Evolutionary conservation across 495 filamentous ascomycete genomes (phyloP).

Genomic region (Hyaloscypha bicolor): DNA sequence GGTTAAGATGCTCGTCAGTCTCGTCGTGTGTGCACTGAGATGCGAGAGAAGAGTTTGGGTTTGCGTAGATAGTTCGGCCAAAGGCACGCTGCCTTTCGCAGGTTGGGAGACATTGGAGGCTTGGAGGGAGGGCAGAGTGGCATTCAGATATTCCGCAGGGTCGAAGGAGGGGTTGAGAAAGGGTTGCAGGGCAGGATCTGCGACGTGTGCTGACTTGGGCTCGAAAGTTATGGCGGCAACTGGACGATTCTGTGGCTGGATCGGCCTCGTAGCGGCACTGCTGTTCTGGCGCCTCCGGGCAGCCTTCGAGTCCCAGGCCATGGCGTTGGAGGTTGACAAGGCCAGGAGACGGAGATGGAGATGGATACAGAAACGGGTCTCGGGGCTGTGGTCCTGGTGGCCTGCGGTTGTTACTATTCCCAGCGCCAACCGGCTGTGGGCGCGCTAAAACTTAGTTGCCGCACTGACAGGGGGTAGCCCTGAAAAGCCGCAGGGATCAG

Average conservation of each 20-base stretch:
- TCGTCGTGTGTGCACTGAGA: conserved; percentile 82
- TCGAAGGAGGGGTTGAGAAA: conserved; percentile 79
- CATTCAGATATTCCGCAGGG: conserved; percentile 79
- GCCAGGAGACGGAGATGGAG: neutral
- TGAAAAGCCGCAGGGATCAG: neutral
- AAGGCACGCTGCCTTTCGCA: conserved; percentile 55
- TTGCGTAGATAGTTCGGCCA: conserved; percentile 77
- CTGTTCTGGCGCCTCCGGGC: conserved; percentile 43
- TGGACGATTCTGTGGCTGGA: conserved; percentile 1
- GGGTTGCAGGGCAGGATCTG: conserved; percentile 62
- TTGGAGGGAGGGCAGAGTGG: conserved; percentile 66
- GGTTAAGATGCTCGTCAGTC: conserved; percentile 80
- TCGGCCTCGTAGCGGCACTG: conserved; percentile 18
- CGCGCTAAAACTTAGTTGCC: neutral
- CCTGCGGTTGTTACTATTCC: neutral
- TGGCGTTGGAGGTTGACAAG: conserved; percentile 9
- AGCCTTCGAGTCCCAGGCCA: conserved; percentile 45
- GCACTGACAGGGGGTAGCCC: neutral
- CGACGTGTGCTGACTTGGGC: conserved; percentile 56
- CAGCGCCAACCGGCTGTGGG: neutral
- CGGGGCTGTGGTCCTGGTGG: neutral
- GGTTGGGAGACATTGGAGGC: conserved; percentile 39
- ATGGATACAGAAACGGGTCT: neutral
- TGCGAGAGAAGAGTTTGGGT: conserved; percentile 84
- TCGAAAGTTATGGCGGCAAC: conserved; percentile 26